Evolutionary conservation across 1,284 basidiomycete genomes (phyloP).

Genomic region (Pyrrhoderma noxium): DNA sequence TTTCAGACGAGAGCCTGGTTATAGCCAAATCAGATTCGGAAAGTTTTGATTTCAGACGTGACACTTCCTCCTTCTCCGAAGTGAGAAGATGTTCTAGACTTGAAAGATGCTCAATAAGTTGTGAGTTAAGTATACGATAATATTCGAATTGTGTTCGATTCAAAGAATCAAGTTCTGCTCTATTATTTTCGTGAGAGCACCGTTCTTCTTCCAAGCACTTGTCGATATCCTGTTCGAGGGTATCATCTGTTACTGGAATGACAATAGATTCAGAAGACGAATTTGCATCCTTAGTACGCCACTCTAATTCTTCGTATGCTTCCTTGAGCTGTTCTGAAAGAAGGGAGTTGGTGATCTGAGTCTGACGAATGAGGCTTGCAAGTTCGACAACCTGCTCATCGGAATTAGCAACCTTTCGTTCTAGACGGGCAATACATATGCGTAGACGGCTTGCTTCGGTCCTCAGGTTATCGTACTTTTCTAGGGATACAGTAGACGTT

Average conservation of each 20-base stretch:
- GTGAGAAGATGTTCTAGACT: constrained; percentile 2
- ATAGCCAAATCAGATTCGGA: constrained; percentile 3
- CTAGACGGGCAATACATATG: constrained; percentile 43
- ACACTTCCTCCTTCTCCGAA: constrained; percentile 1
- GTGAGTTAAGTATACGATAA: constrained; percentile 17
- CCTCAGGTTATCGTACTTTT: constrained; percentile 36
- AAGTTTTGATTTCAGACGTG: constrained; percentile 3
- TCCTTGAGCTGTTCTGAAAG: constrained; percentile 38
- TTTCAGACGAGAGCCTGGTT: constrained; percentile 8
- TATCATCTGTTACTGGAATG: background rate
- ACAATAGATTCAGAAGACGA: background rate
- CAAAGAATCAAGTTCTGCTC: constrained; percentile 17
- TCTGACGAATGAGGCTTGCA: constrained; percentile 51
- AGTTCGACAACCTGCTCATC: constrained; percentile 62
- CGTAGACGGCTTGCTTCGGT: constrained; percentile 35
- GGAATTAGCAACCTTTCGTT: constrained; percentile 60
- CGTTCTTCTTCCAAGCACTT: constrained; percentile 5
- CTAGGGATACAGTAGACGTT: constrained; percentile 38
- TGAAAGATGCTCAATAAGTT: constrained; percentile 9
- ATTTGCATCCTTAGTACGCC: constrained; percentile 4
- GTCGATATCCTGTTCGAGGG: constrained; percentile 1
- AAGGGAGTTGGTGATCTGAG: constrained; percentile 44
- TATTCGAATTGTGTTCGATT: constrained; percentile 24
- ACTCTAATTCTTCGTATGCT: constrained; percentile 33
- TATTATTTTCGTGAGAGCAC: background rate